A percentile compares a stretch with the other conserved stretches of the same genome.
phyloP scores from a whole-genome alignment of 441 rosid species.

The Erodium chrysanthum region DNA sequence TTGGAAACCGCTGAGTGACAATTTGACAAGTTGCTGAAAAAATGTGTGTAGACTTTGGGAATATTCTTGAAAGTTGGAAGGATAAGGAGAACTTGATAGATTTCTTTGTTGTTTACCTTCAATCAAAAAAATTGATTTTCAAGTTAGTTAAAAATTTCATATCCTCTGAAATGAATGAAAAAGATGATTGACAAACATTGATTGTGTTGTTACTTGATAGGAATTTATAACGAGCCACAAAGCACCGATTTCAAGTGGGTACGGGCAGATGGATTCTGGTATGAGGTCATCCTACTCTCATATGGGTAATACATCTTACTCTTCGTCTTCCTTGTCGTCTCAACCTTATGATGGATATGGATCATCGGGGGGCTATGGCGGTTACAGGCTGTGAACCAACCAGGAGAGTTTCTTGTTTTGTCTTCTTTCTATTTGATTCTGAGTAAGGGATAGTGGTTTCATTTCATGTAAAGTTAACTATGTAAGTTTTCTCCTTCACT shows the following conservation, averaged over 20 bases:
- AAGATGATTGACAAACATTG: background rate
- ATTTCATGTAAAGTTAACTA: constrained; percentile 12
- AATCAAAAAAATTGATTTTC: too few species aligned
- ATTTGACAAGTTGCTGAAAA: background rate
- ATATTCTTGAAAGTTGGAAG: background rate
- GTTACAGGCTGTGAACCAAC: constrained; percentile 30
- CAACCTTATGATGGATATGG: constrained; percentile 44
- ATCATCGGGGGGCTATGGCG: constrained; percentile 41
- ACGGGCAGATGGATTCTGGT: constrained; percentile 30
- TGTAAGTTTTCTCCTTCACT: background rate
- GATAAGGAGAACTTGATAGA: too few species aligned
- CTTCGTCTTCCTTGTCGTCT: constrained; percentile 28
- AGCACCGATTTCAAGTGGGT: constrained; percentile 38
- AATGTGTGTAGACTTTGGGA: background rate
- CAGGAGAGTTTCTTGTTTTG: background rate
- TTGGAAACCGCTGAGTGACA: too few species aligned
- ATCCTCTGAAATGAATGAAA: too few species aligned
- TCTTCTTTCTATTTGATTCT: background rate
- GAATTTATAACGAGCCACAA: constrained; percentile 44
- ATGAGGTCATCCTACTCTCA: constrained; percentile 38
- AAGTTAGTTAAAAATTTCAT: too few species aligned
- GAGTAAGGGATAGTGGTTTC: background rate
- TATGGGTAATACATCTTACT: constrained; percentile 28
- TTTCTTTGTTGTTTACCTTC: too few species aligned
- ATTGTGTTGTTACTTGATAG: constrained; percentile 21